Evolutionary conservation across 768 basidiomycete species (phyloP).

Genomic region (Boletus edulis): DNA sequence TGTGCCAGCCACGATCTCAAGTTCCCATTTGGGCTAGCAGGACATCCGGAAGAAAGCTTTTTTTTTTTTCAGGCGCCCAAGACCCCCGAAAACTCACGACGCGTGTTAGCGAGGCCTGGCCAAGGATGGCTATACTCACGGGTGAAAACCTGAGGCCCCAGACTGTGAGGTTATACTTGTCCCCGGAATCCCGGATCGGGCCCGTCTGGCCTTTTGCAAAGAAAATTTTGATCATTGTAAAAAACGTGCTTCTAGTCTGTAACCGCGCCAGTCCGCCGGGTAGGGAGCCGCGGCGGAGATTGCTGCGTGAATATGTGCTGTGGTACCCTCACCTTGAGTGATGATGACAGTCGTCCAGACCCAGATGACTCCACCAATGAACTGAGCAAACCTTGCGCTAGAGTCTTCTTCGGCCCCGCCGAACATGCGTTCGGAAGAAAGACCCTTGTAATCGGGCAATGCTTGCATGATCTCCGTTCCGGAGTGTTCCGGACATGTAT

Average conservation of each 20-base stretch:
- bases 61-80: conserved; percentile 27
- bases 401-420: conserved; percentile 22
- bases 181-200: conserved; percentile 9
- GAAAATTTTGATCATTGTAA: conserved; percentile 15
- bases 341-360: not conserved
- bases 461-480: conserved; percentile 16
- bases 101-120: conserved; percentile 26
- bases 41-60: conserved; percentile 11
- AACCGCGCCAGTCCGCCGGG: conserved; percentile 11
- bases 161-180: conserved; percentile 20
- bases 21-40: conserved; percentile 50
- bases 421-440: not conserved
- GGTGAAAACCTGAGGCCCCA: conserved; percentile 17
- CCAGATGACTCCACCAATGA: conserved; percentile 12
- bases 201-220: conserved; percentile 8
- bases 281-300: conserved; percentile 30
- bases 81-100: conserved; percentile 27
- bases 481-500: conserved; percentile 22
- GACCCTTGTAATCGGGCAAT: not conserved
- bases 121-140: conserved; percentile 32
- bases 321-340: conserved; percentile 6
- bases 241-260: conserved; percentile 5
- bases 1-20: conserved; percentile 42
- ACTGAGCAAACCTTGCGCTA: not conserved
- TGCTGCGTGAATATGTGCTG: conserved; percentile 15